These are phyloP conservation scores for Xylariaceae sp. DNA, from an alignment of 2,329 filamentous ascomycete genomes.

Conservation along the genomic window DNA sequence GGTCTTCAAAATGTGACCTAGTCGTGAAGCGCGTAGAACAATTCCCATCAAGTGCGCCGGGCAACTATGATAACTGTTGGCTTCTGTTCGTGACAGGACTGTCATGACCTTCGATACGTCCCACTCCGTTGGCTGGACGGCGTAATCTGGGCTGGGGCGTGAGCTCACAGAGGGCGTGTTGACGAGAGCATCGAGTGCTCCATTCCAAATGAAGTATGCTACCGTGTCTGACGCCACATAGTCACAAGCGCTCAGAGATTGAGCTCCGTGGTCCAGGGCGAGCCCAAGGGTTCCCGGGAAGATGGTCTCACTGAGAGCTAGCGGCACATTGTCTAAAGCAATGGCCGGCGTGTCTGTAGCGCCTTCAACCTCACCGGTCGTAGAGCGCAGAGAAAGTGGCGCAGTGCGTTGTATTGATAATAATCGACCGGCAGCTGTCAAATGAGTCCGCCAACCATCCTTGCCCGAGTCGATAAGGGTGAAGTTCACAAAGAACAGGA, in stretches of 20 bases:
- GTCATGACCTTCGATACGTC: conserved; percentile 21
- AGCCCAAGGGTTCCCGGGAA: neutral
- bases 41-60: conserved; percentile 41
- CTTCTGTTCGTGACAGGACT: conserved; percentile 29
- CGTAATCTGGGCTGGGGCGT: conserved; percentile 15
- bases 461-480: conserved; percentile 49
- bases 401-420: conserved; percentile 17
- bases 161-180: conserved; percentile 22
- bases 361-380: neutral
- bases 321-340: neutral
- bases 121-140: conserved; percentile 33
- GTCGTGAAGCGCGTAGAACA: conserved; percentile 43
- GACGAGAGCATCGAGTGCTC: conserved; percentile 37
- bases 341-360: neutral
- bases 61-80: conserved; percentile 32
- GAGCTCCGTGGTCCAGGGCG: neutral
- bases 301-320: neutral
- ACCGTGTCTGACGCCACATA: conserved; percentile 47
- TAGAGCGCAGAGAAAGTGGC: conserved; percentile 1
- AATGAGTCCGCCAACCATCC: conserved; percentile 45
- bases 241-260: conserved; percentile 33
- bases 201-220: conserved; percentile 33
- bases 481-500: conserved; percentile 52
- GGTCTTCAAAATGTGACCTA: conserved; percentile 38
- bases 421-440: conserved; percentile 45